Percentiles rank a stretch among this genome's conserved stretches.
phyloP scores from a whole-genome alignment of 768 basidiomycete genomes.

The Termitomyces sp. region DNA sequence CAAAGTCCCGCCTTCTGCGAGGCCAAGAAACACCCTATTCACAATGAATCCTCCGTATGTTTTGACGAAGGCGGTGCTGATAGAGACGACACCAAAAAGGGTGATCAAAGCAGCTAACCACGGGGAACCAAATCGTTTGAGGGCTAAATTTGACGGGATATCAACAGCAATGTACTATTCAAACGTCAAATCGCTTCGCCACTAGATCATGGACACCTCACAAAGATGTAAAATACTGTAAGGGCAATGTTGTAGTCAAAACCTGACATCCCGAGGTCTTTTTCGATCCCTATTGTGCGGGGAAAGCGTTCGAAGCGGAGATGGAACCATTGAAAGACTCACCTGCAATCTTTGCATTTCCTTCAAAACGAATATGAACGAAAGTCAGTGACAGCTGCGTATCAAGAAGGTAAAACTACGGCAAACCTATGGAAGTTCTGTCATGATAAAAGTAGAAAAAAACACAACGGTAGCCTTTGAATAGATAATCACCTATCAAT shows the following conservation, averaged over 20 bases:
- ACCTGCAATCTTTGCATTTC: slow-evolving; percentile 20
- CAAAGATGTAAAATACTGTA: slow-evolving; percentile 28
- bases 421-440: slow-evolving; percentile 17
- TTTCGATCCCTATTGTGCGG: slow-evolving; percentile 18
- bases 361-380: slow-evolving; percentile 1
- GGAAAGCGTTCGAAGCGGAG: not conserved
- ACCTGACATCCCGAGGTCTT: slow-evolving; percentile 27
- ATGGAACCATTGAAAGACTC: not conserved
- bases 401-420: not conserved
- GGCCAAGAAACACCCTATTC: slow-evolving; percentile 19
- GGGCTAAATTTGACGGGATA: slow-evolving; percentile 18
- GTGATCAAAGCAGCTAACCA: slow-evolving; percentile 18
- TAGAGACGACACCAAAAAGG: slow-evolving; percentile 15
- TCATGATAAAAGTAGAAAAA: not conserved
- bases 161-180: slow-evolving; percentile 16
- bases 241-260: slow-evolving; percentile 30
- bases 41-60: slow-evolving; percentile 17
- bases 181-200: not conserved
- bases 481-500: slow-evolving; percentile 13
- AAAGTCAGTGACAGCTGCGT: not conserved
- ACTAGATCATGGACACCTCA: not conserved
- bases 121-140: slow-evolving; percentile 16
- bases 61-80: slow-evolving; percentile 18
- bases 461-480: not conserved
- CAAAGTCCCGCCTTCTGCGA: slow-evolving; percentile 21